A percentile compares a stretch with the other conserved stretches of the same genome.
phyloP scores from a whole-genome alignment of 805 yeast genomes.

The Lachancea kluyveri region DNA sequence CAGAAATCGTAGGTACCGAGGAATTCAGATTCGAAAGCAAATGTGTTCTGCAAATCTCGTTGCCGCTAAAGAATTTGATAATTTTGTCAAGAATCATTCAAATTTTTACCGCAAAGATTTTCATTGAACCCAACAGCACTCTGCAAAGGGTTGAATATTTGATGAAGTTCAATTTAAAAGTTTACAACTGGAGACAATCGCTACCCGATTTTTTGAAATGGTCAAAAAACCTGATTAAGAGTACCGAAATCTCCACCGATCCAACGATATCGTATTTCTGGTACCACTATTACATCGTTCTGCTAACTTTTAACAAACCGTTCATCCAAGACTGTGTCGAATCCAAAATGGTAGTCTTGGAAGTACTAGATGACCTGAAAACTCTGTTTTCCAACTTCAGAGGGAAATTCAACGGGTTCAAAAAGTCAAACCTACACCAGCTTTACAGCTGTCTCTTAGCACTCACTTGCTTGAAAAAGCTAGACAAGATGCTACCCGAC shows the following conservation, averaged over 20 bases:
- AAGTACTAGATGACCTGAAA: constrained; percentile 25
- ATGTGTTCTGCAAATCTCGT: constrained; percentile 27
- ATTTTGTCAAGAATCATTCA: constrained; percentile 36
- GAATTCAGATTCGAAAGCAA: constrained; percentile 41
- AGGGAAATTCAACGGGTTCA: constrained; percentile 17
- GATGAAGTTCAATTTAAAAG: constrained; percentile 41
- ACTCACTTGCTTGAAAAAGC: constrained; percentile 23
- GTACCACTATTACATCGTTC: constrained; percentile 51
- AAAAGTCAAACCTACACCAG: constrained; percentile 26
- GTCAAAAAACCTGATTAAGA: constrained; percentile 36
- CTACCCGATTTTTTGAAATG: constrained; percentile 46
- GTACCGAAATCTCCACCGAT: constrained; percentile 39
- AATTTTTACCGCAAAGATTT: constrained; percentile 31
- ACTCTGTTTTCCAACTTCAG: constrained; percentile 25
- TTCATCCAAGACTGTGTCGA: constrained; percentile 40
- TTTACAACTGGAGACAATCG: constrained; percentile 44
- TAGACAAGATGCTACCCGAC: constrained; percentile 13
- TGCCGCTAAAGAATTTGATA: constrained; percentile 38
- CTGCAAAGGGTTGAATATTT: constrained; percentile 33
- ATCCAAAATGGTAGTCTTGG: constrained; percentile 23
- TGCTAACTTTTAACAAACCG: constrained; percentile 55
- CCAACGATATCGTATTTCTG: constrained; percentile 49
- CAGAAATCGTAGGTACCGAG: constrained; percentile 57
- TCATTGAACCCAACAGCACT: constrained; percentile 29
- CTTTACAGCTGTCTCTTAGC: constrained; percentile 31